Percentiles rank a stretch among this genome's conserved stretches.
These are phyloP conservation scores for Backusella mclennaniae DNA, from an alignment of 192 early-diverging fungal species.

Conservation along the genomic window DNA sequence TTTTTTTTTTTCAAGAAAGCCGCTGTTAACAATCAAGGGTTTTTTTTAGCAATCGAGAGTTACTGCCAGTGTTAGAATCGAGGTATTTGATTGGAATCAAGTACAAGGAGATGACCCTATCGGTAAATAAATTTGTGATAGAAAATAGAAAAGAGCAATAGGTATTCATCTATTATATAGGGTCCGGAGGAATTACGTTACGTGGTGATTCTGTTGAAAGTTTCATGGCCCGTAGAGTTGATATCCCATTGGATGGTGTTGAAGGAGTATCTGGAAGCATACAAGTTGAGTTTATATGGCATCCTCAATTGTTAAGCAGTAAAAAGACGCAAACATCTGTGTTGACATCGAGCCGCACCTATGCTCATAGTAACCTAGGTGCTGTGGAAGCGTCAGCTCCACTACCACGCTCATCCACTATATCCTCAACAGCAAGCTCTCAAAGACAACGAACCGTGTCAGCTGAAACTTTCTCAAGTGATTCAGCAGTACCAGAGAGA, in stretches of 20 bases:
- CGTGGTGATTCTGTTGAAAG: constrained; percentile 29
- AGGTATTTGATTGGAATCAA: constrained; percentile 70
- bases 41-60: constrained; percentile 19
- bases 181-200: constrained; percentile 31
- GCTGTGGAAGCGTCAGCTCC: neutral
- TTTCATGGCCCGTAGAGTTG: constrained; percentile 34
- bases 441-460: neutral
- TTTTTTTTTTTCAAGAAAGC: neutral
- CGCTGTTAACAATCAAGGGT: neutral
- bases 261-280: constrained; percentile 35
- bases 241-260: constrained; percentile 36
- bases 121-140: constrained; percentile 13
- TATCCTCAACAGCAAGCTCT: neutral
- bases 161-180: constrained; percentile 4
- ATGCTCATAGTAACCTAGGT: neutral
- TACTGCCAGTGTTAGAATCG: constrained; percentile 37
- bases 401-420: neutral
- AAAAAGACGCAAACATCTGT: constrained; percentile 49
- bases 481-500: neutral
- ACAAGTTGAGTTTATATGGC: constrained; percentile 51
- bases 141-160: neutral
- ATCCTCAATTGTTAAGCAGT: constrained; percentile 52
- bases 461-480: neutral
- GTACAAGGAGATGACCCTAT: constrained; percentile 49
- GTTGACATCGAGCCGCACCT: constrained; percentile 27